Percentiles rank a stretch among this genome's conserved stretches.
Evolutionary conservation across 257 asterid species (phyloP).

Genomic region (Asclepias syriaca): DNA sequence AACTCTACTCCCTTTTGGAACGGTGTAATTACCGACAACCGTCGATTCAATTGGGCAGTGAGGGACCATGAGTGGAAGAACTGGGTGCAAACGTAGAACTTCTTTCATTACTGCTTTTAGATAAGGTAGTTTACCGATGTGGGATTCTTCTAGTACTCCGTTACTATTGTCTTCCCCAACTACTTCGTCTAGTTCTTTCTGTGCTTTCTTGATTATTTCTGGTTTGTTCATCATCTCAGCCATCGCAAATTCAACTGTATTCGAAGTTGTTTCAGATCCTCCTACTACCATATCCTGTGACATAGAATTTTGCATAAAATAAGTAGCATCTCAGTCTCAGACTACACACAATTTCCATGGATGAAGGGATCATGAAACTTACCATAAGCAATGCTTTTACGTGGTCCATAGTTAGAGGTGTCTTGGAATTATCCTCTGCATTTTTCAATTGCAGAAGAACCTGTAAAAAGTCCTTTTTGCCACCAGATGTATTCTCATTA

Average conservation of each 20-base stretch:
- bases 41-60: constrained; percentile 56
- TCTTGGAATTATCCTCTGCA: constrained; percentile 35
- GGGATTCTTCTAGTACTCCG: constrained; percentile 43
- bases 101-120: constrained; percentile 54
- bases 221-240: constrained; percentile 68
- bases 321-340: too few species aligned
- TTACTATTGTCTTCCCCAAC: constrained; percentile 31
- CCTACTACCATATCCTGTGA: constrained; percentile 68
- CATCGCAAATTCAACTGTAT: constrained; percentile 53
- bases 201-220: constrained; percentile 31
- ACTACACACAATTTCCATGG: too few species aligned
- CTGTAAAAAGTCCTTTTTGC: constrained; percentile 55
- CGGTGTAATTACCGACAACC: constrained; percentile 33
- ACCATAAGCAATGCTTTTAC: constrained; percentile 79
- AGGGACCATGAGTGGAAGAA: constrained; percentile 61
- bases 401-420: constrained; percentile 50
- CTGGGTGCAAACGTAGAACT: constrained; percentile 51
- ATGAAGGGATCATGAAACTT: not conserved
- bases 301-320: too few species aligned
- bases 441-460: constrained; percentile 48
- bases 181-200: constrained; percentile 44
- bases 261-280: constrained; percentile 73
- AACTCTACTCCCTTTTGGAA: constrained; percentile 53
- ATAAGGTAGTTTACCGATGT: constrained; percentile 42
- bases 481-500: not conserved